Evolutionary conservation across 2,329 filamentous ascomycete species (phyloP), one percentile per base, ranked within the genome.

Genomic region (Fusarium sp.): DNA sequence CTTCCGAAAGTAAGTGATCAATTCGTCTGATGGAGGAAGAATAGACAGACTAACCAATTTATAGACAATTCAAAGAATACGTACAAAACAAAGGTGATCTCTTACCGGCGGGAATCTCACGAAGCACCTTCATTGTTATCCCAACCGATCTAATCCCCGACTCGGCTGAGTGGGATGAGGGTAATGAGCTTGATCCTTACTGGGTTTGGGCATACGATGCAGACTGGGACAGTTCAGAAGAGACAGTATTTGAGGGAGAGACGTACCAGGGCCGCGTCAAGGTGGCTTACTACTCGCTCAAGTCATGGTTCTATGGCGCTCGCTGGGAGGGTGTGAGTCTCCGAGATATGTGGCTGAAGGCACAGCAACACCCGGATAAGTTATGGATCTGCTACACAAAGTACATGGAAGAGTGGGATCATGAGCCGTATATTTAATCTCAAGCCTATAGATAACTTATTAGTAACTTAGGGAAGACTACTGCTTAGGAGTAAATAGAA

Each of bases 201-300:
- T 74, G 71, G 72, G 70, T 74, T 60, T 77, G 72, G 75, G 74
- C 72, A 42, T 76, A 75, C n/a, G 72, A 76, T 11, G 66, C 74
- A 36, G 63, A 73, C 33, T 76, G 73, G 73, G 66, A 73, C 3
- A n/a, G 65, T 20, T 70, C 59, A 12, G 62, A 42, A 31, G 67
- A 63, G 14, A 64, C 62, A 0, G 17, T 46, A 1, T 7, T 57
- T 5, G 27, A 73, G 0, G 62, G 64, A 3, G 69, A 71, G 14
- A 69, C 42, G 10, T 76, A 75, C 35, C 38, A 73, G 58, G 71
- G 71, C 2, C 69, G 73, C 0, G 29, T 76, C 2, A 73, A 53
- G 55, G 73, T 75, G 42, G 61, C 71, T 1, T 20, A 22, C 0
- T 57, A 29, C 24, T 72, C 63, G 2, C 0, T 76, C 1, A 38